Evolutionary conservation across 2,329 filamentous ascomycete genomes (phyloP).

Genomic region (Colletotrichum sp.): DNA sequence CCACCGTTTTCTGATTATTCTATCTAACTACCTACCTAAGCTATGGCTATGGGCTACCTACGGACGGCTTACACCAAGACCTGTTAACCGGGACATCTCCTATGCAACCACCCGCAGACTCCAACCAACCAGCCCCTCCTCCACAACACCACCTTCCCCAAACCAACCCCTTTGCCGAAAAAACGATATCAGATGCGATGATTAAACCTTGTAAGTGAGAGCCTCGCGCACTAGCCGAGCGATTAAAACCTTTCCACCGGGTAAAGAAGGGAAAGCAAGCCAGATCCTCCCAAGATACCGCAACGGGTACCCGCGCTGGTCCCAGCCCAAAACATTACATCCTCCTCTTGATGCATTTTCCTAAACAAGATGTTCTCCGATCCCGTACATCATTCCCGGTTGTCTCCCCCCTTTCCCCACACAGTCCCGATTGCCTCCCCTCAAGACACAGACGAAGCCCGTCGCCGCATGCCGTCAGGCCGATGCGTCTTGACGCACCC

Average conservation of each 20-base stretch:
- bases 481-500: conserved; percentile 14
- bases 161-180: neutral
- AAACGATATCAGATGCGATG: neutral
- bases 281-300: neutral
- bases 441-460: conserved; percentile 11
- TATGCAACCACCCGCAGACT: neutral
- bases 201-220: neutral
- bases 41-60: neutral
- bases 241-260: neutral
- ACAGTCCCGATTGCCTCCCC: neutral
- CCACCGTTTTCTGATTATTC: neutral
- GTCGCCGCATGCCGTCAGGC: conserved; percentile 11
- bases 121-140: neutral
- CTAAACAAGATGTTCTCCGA: neutral
- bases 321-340: neutral
- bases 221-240: neutral
- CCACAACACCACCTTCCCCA: neutral
- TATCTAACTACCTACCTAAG: neutral
- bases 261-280: neutral
- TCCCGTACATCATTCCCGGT: neutral
- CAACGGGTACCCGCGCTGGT: neutral
- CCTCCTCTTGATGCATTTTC: neutral
- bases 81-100: neutral
- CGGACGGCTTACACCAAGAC: neutral
- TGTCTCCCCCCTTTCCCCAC: neutral